Conservation (phyloP, 2,329 filamentous ascomycete species). For the Neoarthrinium moseri region DNA sequence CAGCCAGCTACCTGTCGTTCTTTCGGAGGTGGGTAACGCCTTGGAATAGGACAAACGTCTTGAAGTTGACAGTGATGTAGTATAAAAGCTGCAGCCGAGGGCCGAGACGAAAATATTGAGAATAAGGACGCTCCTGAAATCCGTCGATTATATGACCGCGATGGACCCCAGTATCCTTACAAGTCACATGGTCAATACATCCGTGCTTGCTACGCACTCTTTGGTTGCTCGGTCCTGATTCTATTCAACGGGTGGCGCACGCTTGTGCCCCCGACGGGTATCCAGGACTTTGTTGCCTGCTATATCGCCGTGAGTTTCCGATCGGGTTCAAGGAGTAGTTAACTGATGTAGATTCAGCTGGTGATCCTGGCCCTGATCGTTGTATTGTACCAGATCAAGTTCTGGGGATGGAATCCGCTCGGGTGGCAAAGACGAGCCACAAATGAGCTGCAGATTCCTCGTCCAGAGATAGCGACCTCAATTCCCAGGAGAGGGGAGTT, state of each 20-base stretch:
- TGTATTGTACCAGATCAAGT: not conserved
- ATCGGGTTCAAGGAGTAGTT: not conserved
- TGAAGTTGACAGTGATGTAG: not conserved
- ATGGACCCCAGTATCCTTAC: not conserved
- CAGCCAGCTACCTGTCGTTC: not conserved
- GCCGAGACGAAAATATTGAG: slow-evolving; percentile 1
- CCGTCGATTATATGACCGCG: not conserved
- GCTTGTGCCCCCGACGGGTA: not conserved
- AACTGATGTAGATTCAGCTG: not conserved
- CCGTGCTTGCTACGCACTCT: not conserved
- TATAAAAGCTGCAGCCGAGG: slow-evolving; percentile 1
- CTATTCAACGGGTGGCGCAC: not conserved
- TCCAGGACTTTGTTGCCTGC: not conserved
- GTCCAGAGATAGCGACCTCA: not conserved
- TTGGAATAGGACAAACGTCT: too few relatives aligned
- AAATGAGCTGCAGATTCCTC: slow-evolving; percentile 1
- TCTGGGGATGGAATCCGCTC: slow-evolving; percentile 1
- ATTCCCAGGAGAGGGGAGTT: not conserved
- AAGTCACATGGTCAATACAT: not conserved
- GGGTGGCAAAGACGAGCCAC: not conserved
- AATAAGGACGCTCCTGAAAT: not conserved
- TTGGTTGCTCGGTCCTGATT: not conserved
- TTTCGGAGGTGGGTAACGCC: not conserved
- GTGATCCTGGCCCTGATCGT: not conserved
- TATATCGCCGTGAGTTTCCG: not conserved